Conservation (phyloP, 1,284 basidiomycete genomes). For the Rhodotorula sp. region DNA sequence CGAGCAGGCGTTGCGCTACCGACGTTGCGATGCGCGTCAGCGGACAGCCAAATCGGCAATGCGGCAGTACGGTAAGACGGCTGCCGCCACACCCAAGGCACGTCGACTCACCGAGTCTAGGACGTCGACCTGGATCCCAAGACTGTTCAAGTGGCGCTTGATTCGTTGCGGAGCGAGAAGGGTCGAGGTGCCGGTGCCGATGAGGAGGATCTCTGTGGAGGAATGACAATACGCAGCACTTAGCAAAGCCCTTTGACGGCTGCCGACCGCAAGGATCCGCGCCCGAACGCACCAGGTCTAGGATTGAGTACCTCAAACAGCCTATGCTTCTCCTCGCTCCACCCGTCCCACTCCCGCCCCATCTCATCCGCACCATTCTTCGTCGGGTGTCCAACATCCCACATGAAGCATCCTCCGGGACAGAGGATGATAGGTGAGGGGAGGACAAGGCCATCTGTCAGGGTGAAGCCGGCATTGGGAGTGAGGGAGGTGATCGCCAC, state of each 20-base stretch:
- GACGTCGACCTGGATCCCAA: slow-evolving; percentile 88
- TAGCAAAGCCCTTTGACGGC: neutral
- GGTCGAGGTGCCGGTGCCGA: slow-evolving; percentile 78
- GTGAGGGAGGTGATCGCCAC: slow-evolving; percentile 38
- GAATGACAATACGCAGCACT: no score
- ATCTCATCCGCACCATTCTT: slow-evolving; percentile 50
- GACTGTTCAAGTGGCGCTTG: slow-evolving; percentile 65
- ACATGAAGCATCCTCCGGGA: slow-evolving; percentile 81
- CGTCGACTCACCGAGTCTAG: slow-evolving; percentile 77
- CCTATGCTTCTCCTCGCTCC: slow-evolving; percentile 70
- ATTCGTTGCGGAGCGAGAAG: slow-evolving; percentile 69
- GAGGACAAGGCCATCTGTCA: slow-evolving; percentile 66
- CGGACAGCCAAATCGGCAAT: neutral
- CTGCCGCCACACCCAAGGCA: slow-evolving; percentile 2
- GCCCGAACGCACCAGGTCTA: slow-evolving; percentile 68
- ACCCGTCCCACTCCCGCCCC: slow-evolving; percentile 53
- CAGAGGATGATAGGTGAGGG: slow-evolving; percentile 77
- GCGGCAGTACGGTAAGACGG: neutral
- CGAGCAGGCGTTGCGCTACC: slow-evolving; percentile 82
- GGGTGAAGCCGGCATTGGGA: slow-evolving; percentile 49
- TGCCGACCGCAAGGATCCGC: no score
- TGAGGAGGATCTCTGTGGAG: slow-evolving; percentile 73
- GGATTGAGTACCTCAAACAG: slow-evolving; percentile 78
- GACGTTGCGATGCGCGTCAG: neutral
- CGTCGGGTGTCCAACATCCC: slow-evolving; percentile 71